A percentile compares a stretch with the other conserved stretches of the same genome.
These are phyloP conservation scores for Haematococcus lacustris DNA, from an alignment of 139 green algal species.

Conservation along the genomic window DNA sequence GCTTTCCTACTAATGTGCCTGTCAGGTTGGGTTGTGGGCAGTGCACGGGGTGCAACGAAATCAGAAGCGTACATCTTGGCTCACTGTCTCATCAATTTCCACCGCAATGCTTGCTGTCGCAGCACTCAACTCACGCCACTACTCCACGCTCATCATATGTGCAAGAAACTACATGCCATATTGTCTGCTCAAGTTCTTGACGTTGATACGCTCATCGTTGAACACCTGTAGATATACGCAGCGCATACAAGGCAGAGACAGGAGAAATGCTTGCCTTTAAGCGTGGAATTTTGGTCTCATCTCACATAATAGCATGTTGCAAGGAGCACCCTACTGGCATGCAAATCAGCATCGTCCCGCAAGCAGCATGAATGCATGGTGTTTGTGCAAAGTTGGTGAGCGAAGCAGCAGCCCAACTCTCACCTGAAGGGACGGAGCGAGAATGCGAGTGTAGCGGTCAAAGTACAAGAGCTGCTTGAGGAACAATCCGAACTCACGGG, in stretches of 20 bases:
- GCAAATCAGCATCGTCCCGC: not conserved
- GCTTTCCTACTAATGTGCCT: too few relatives aligned
- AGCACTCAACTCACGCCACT: too few relatives aligned
- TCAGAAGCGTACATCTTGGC: too few relatives aligned
- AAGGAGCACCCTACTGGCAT: not conserved
- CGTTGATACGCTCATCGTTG: slow-evolving; percentile 61
- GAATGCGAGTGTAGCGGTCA: slow-evolving; percentile 81
- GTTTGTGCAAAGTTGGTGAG: too few relatives aligned
- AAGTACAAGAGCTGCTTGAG: slow-evolving; percentile 97
- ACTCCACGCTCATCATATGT: too few relatives aligned
- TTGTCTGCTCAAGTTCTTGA: slow-evolving; percentile 15
- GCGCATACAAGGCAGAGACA: slow-evolving; percentile 33
- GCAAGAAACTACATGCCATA: slow-evolving; percentile 23
- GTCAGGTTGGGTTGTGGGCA: too few relatives aligned
- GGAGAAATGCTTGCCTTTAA: slow-evolving; percentile 30
- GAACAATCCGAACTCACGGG: slow-evolving; percentile 85
- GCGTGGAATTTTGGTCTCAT: not conserved
- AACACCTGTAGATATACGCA: slow-evolving; percentile 54
- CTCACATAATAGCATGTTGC: not conserved
- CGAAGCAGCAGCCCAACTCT: too few relatives aligned
- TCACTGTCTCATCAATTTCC: too few relatives aligned
- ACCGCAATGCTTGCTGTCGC: too few relatives aligned
- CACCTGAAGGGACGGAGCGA: slow-evolving; percentile 66
- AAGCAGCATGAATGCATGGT: not conserved
- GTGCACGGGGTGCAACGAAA: too few relatives aligned